phyloP scores from a whole-genome alignment of 148 eudicot species.

The Camellia granthamiana region DNA sequence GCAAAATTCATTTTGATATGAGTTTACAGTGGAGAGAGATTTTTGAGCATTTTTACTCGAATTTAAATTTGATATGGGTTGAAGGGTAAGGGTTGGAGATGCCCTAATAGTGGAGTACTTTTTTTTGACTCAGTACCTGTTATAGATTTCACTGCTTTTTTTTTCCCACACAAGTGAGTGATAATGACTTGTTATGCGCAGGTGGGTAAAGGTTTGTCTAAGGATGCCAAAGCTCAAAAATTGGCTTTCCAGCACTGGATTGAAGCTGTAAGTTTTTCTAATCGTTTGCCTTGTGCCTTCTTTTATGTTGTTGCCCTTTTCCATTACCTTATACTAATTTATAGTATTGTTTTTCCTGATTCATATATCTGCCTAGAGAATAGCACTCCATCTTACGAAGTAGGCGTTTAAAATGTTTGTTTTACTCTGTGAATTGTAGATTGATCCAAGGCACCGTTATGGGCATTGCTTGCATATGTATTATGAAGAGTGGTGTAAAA shows the following conservation, averaged over 20 bases:
- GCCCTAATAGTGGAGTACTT: too few species aligned
- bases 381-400: background rate
- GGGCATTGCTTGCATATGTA: constrained; percentile 83
- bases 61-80: too few species aligned
- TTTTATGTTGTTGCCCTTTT: background rate
- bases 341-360: background rate
- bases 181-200: constrained; percentile 19
- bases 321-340: background rate
- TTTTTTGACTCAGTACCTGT: too few species aligned
- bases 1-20: too few species aligned
- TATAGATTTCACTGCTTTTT: background rate
- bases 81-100: too few species aligned
- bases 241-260: constrained; percentile 96
- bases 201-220: constrained; percentile 88
- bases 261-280: constrained; percentile 64
- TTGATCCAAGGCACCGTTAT: constrained; percentile 93
- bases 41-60: too few species aligned
- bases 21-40: too few species aligned
- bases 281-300: background rate
- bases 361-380: background rate
- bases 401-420: background rate
- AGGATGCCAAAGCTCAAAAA: constrained; percentile 75
- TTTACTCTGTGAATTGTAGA: constrained; percentile 33
- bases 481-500: constrained; percentile 69
- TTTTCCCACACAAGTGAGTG: background rate